A percentile compares a stretch with the other conserved stretches of the same genome.
Conservation (phyloP, 2,329 filamentous ascomycete genomes). For the Colletotrichum zoysiae region DNA sequence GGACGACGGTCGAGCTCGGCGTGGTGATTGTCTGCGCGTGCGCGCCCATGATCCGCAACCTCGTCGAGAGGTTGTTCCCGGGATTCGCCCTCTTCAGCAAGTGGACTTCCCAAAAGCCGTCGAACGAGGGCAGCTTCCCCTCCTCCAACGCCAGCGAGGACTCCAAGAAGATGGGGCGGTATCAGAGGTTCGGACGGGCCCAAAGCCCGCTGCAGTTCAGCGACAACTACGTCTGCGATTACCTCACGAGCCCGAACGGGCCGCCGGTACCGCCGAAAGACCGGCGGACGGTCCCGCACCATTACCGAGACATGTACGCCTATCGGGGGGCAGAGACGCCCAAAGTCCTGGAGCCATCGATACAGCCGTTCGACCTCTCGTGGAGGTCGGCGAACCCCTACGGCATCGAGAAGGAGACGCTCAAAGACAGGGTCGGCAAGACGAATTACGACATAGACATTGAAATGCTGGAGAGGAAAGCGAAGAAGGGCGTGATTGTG, state of each 20-base stretch:
- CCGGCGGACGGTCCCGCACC: not conserved
- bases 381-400: constrained; percentile 35
- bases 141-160: constrained; percentile 19
- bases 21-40: constrained; percentile 46
- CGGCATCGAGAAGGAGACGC: constrained; percentile 12
- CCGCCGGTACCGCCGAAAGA: not conserved
- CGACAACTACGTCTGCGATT: constrained; percentile 32
- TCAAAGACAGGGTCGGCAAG: constrained; percentile 19
- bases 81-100: constrained; percentile 10
- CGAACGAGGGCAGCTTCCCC: constrained; percentile 5
- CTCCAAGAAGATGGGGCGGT: constrained; percentile 9
- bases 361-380: constrained; percentile 28
- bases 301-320: constrained; percentile 22
- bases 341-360: constrained; percentile 9
- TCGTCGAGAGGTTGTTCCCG: constrained; percentile 37
- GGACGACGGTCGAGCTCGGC: constrained; percentile 45
- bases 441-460: constrained; percentile 33
- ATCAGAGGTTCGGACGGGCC: constrained; percentile 23
- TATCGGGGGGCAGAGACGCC: constrained; percentile 1
- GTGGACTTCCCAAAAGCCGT: constrained; percentile 22
- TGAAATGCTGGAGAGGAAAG: constrained; percentile 32
- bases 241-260: constrained; percentile 1
- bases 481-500: constrained; percentile 13
- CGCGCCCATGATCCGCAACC: constrained; percentile 43
- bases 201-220: constrained; percentile 29